Percentiles rank a stretch among this genome's conserved stretches.
Evolutionary conservation across 2,329 filamentous ascomycete species (phyloP).

Genomic region (Ceratocystiopsis sp.): DNA sequence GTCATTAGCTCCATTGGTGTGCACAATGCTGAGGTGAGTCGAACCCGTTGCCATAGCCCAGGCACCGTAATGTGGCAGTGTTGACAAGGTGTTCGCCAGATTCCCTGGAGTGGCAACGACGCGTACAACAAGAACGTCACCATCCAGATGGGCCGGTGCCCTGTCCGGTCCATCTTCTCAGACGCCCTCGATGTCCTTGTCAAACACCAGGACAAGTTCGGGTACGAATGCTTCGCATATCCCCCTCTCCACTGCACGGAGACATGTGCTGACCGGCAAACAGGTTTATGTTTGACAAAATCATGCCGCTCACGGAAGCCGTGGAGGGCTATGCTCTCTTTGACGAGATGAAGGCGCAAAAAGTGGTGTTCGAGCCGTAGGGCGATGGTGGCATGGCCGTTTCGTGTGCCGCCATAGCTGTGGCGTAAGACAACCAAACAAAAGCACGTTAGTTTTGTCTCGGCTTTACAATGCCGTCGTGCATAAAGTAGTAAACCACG

Average conservation of each 20-base stretch:
- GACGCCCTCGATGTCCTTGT: constrained; percentile 47
- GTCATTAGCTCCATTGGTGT: constrained; percentile 61
- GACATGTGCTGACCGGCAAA: background rate
- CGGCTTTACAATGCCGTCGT: constrained; percentile 76
- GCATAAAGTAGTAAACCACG: constrained; percentile 68
- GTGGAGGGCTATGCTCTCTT: constrained; percentile 55
- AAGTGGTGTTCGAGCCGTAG: constrained; percentile 49
- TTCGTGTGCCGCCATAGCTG: too few species aligned
- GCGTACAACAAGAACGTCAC: constrained; percentile 54
- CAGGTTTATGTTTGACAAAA: constrained; percentile 62
- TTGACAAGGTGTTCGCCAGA: constrained; percentile 23
- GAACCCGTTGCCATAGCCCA: too few species aligned
- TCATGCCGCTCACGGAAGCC: constrained; percentile 52
- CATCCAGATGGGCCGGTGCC: constrained; percentile 61
- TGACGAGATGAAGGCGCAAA: constrained; percentile 55
- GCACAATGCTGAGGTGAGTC: constrained; percentile 49
- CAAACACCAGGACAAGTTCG: constrained; percentile 47
- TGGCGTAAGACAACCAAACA: background rate
- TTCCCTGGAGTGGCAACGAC: constrained; percentile 48
- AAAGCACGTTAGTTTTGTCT: constrained; percentile 51
- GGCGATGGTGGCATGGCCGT: too few species aligned
- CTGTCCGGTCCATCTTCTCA: constrained; percentile 52
- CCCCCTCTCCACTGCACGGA: too few species aligned
- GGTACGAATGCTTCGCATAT: constrained; percentile 24
- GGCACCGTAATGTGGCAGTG: constrained; percentile 4